Conservation (phyloP, 441 rosid species). For the Adansonia gregorii region DNA sequence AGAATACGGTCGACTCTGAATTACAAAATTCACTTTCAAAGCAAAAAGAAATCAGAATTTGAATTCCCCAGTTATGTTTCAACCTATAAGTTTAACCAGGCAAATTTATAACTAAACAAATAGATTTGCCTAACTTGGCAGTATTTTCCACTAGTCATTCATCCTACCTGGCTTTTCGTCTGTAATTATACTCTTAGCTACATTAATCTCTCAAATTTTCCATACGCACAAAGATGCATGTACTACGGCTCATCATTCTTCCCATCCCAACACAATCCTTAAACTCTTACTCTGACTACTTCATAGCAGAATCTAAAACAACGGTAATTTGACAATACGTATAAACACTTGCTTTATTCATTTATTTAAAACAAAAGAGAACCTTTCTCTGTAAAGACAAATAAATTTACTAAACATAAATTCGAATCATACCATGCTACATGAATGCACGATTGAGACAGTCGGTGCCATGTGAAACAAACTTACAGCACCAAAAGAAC, state of each 20-base stretch:
- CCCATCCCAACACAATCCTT: background rate
- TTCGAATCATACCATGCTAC: slow-evolving; percentile 33
- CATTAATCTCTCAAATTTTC: slow-evolving; percentile 9
- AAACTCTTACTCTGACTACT: background rate
- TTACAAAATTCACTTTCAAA: slow-evolving; percentile 13
- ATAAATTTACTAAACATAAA: background rate
- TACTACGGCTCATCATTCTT: background rate
- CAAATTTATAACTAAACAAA: background rate
- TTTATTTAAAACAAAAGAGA: slow-evolving; percentile 9
- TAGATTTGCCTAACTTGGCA: slow-evolving; percentile 5
- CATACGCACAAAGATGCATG: background rate
- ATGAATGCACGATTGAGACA: slow-evolving; percentile 34
- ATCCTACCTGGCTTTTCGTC: slow-evolving; percentile 7
- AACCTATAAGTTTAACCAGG: background rate
- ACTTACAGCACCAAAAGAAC: slow-evolving; percentile 27
- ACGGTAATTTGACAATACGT: background rate
- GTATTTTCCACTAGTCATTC: background rate
- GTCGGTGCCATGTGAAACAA: slow-evolving; percentile 40
- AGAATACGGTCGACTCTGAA: background rate
- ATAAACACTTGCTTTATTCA: background rate
- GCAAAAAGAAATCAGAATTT: background rate
- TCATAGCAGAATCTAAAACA: slow-evolving; percentile 15
- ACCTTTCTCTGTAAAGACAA: background rate
- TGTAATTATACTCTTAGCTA: background rate
- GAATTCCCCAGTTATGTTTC: background rate